phyloP scores from a whole-genome alignment of 2,329 filamentous ascomycete genomes.

The Cordyceps cicadae region DNA sequence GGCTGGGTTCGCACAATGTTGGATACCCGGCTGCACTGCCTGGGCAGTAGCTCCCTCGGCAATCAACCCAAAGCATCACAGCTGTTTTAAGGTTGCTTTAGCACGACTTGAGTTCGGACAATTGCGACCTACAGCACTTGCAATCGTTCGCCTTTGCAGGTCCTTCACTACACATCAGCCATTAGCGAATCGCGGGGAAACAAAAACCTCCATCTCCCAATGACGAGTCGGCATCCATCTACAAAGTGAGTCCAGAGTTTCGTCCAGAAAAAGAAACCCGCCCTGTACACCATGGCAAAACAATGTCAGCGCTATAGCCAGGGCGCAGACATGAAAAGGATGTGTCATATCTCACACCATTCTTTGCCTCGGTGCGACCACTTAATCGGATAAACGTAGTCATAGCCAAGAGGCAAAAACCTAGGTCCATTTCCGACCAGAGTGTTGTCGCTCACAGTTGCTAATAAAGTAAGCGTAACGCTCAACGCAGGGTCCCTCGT shows the following conservation, averaged over 20 bases:
- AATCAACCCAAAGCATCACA: too few species aligned
- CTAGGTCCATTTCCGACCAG: slow-evolving; percentile 9
- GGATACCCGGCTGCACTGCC: neutral
- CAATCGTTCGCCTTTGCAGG: too few species aligned
- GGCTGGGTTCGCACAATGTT: neutral
- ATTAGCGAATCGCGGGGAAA: too few species aligned
- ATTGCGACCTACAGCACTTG: too few species aligned
- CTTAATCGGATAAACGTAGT: neutral
- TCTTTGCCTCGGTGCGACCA: neutral
- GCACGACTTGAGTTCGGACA: neutral
- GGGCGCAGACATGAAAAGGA: neutral
- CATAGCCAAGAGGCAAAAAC: neutral
- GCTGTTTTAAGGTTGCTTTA: too few species aligned
- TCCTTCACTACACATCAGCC: too few species aligned
- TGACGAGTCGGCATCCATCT: too few species aligned
- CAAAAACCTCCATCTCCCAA: too few species aligned
- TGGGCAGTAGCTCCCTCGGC: too few species aligned
- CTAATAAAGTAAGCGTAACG: slow-evolving; percentile 32
- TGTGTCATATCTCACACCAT: neutral
- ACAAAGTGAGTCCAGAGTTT: too few species aligned
- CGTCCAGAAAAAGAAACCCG: too few species aligned
- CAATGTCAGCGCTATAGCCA: neutral
- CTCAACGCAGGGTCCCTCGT: slow-evolving; percentile 27
- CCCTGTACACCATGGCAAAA: neutral
- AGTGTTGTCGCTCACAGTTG: slow-evolving; percentile 14